Evolutionary conservation across 805 yeast genomes (phyloP), one percentile per base, ranked within the genome.

Genomic region (Teunomyces pallodes): DNA sequence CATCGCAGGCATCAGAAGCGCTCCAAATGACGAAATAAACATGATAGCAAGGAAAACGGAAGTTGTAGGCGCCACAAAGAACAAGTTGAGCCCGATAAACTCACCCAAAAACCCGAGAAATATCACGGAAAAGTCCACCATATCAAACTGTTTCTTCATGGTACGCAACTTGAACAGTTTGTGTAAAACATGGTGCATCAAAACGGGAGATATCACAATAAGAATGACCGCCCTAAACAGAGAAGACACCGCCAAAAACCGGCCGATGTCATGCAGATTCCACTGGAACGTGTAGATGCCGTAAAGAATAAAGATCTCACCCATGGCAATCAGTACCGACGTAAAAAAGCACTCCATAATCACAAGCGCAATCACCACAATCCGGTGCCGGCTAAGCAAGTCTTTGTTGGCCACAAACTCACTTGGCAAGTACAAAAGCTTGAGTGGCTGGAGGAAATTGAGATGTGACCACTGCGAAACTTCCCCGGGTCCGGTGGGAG

Each of bases 1-100:
- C 9, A 84, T 52, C 0, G 84, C 73, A 0, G 94, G 92, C 0
- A 80, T 67, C 1, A 75, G 69, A 3, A 82, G 47, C 0, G 83
- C 68, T 1, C 83, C 80, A 36, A 83, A 57, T 0, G 84, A 65
- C 2, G 75, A 65, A 9, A 82, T 0, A 67, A 31, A 0, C 72
- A 65, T 20, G 68, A 66, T 0, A 58, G 32, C 36, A 35, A 74
- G 59, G 32, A 76, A 69, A n/a, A 59, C 28, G 1, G 49, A 24
- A 0, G 69, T 55, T 1, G 62, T 56, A 7, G 54, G 53, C 0
- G 79, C 68, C 3, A 67, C 30, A 1, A 72, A 61, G 20, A 75
- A 51, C 1, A 71, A 48, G 0, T 71, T 17, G 9, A 72, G 64
- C 1, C 79, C 74, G 0, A 76, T 5, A 0, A 66, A 45, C 39